Conservation (phyloP, 1,139 yeast species). For the Pichia sp. region DNA sequence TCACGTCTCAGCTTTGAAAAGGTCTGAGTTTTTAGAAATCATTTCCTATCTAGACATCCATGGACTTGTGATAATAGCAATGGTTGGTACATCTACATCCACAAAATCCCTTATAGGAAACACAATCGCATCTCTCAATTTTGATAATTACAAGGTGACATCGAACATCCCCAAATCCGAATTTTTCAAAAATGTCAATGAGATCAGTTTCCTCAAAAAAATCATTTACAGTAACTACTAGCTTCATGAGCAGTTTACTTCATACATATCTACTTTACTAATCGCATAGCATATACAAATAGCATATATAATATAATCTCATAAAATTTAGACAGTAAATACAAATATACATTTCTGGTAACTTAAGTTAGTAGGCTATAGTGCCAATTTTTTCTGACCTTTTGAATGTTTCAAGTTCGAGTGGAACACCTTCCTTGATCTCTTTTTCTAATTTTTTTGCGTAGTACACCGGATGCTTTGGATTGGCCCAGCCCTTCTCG, state of each 20-base stretch:
- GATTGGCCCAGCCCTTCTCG: slow-evolving; percentile 41
- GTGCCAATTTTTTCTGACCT: slow-evolving; percentile 12
- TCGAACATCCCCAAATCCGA: slow-evolving; percentile 35
- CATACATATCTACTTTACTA: too few species aligned
- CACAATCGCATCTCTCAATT: slow-evolving; percentile 20
- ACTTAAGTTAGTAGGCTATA: slow-evolving; percentile 2
- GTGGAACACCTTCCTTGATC: slow-evolving; percentile 15
- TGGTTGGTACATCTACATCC: slow-evolving; percentile 7
- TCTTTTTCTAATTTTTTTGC: slow-evolving; percentile 19
- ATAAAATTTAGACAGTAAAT: neutral
- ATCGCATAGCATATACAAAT: too few species aligned
- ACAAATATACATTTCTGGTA: too few species aligned
- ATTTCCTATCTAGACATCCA: slow-evolving; percentile 65
- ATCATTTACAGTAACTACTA: slow-evolving; percentile 15
- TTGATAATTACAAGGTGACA: slow-evolving; percentile 31
- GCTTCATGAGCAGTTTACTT: too few species aligned
- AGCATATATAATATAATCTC: slow-evolving; percentile 11
- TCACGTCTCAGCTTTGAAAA: slow-evolving; percentile 48
- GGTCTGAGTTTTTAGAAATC: slow-evolving; percentile 77
- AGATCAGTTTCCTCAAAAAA: slow-evolving; percentile 32
- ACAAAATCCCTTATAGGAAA: slow-evolving; percentile 3
- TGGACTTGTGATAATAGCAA: slow-evolving; percentile 5
- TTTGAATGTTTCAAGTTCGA: slow-evolving; percentile 19
- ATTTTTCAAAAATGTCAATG: slow-evolving; percentile 32
- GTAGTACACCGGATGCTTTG: slow-evolving; percentile 19